Percentiles rank a stretch among this genome's conserved stretches.
These are phyloP conservation scores for Metschnikowia amazonensis DNA, from an alignment of 805 yeast species.

Conservation along the genomic window DNA sequence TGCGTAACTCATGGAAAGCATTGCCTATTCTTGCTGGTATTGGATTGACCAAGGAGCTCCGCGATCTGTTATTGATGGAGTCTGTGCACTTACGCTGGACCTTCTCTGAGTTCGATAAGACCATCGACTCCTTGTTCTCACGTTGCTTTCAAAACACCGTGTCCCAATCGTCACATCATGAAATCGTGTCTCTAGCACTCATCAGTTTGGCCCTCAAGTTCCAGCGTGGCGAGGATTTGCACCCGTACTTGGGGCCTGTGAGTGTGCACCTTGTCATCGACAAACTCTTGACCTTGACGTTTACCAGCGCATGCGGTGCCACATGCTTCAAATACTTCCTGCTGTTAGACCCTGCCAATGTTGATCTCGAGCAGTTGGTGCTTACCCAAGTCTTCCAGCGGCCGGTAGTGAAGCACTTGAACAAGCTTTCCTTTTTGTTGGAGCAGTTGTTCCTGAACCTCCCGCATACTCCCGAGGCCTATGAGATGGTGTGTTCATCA, in stretches of 20 bases:
- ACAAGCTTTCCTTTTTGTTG: constrained; percentile 44
- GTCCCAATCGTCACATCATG: constrained; percentile 18
- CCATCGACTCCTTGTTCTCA: constrained; percentile 27
- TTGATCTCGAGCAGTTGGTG: constrained; percentile 12
- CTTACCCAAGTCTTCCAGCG: constrained; percentile 19
- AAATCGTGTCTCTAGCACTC: constrained; percentile 29
- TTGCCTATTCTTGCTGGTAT: constrained; percentile 48
- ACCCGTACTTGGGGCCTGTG: constrained; percentile 20
- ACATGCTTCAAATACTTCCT: constrained; percentile 20
- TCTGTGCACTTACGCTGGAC: constrained; percentile 27
- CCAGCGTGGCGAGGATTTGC: constrained; percentile 23
- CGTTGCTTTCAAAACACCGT: constrained; percentile 25
- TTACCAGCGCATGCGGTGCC: constrained; percentile 13
- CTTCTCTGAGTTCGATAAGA: constrained; percentile 34
- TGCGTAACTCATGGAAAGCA: constrained; percentile 41
- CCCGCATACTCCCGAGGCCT: constrained; percentile 13
- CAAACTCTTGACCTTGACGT: constrained; percentile 21
- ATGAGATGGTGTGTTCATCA: constrained; percentile 19
- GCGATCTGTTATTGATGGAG: constrained; percentile 30
- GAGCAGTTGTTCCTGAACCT: constrained; percentile 31
- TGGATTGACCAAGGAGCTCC: constrained; percentile 32
- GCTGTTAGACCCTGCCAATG: constrained; percentile 9
- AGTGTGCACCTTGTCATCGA: constrained; percentile 19
- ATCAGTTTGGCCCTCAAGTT: constrained; percentile 33
- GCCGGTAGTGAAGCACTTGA: constrained; percentile 49